A percentile compares a stretch with the other conserved stretches of the same genome.
Conservation (phyloP, 2,329 filamentous ascomycete species). For the Claviceps spartinae region DNA sequence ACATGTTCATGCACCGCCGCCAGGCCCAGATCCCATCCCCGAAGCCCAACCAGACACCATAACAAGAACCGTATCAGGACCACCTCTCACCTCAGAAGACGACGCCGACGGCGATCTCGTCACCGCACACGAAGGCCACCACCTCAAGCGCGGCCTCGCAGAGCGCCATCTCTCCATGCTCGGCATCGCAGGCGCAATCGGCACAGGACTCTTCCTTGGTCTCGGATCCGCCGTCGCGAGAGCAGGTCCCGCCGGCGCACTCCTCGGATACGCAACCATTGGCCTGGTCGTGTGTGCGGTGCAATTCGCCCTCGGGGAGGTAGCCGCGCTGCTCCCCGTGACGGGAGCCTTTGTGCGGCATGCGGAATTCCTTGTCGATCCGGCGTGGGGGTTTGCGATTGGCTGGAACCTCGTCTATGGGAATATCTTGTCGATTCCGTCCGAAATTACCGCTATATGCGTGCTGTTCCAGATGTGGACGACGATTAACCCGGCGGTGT, state of each 20-base stretch:
- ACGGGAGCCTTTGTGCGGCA: constrained; percentile 50
- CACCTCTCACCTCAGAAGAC: neutral
- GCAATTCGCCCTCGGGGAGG: constrained; percentile 45
- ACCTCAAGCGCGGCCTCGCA: constrained; percentile 28
- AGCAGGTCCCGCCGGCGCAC: constrained; percentile 33
- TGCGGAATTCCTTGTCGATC: constrained; percentile 46
- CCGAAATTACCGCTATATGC: constrained; percentile 49
- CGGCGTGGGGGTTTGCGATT: constrained; percentile 41
- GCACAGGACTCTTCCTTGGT: constrained; percentile 47
- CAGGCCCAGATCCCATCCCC: too few species aligned
- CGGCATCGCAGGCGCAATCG: constrained; percentile 47
- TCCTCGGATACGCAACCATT: constrained; percentile 41
- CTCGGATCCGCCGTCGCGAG: constrained; percentile 39
- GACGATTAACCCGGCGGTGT: constrained; percentile 37
- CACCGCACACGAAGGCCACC: constrained; percentile 33
- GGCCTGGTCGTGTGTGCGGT: constrained; percentile 43
- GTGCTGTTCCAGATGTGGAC: constrained; percentile 53
- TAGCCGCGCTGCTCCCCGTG: constrained; percentile 47
- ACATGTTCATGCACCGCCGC: too few species aligned
- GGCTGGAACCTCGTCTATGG: constrained; percentile 44
- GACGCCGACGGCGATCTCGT: constrained; percentile 28
- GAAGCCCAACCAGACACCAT: neutral
- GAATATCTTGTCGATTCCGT: constrained; percentile 38
- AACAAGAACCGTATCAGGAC: constrained; percentile 1
- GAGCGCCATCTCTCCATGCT: constrained; percentile 44